Conservation (phyloP, 1,284 basidiomycete genomes). For the Nidula niveotomentosa region DNA sequence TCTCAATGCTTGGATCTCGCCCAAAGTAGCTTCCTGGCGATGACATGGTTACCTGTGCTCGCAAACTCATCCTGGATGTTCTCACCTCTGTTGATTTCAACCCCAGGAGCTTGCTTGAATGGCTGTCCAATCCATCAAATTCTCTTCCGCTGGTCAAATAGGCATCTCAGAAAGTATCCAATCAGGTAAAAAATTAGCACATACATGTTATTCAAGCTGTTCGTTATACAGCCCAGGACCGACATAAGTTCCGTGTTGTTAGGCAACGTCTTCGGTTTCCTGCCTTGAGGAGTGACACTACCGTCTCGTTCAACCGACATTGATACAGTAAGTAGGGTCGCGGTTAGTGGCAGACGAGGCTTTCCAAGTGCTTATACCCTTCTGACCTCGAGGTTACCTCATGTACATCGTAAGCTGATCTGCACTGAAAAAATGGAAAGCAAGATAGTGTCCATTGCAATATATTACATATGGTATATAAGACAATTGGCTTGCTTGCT, state of each 20-base stretch:
- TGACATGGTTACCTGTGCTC: too few relatives aligned
- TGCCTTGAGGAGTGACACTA: neutral
- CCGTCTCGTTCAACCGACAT: neutral
- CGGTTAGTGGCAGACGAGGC: too few relatives aligned
- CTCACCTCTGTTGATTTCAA: slow-evolving; percentile 11
- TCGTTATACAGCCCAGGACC: slow-evolving; percentile 4
- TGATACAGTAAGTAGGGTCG: neutral
- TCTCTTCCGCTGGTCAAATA: neutral
- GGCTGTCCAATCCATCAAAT: slow-evolving; percentile 9
- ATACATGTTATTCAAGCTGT: slow-evolving; percentile 10
- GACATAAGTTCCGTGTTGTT: slow-evolving; percentile 1
- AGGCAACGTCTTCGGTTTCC: neutral
- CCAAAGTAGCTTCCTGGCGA: slow-evolving; percentile 24
- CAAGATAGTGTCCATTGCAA: neutral
- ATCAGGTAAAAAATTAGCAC: neutral
- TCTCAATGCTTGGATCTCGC: slow-evolving; percentile 27
- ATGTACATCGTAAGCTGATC: too few relatives aligned
- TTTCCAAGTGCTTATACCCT: too few relatives aligned
- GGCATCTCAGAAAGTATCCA: neutral
- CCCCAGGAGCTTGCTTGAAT: slow-evolving; percentile 7
- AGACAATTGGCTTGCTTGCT: too few relatives aligned
- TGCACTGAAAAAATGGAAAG: too few relatives aligned
- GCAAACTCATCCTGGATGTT: neutral
- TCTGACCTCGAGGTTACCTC: too few relatives aligned
- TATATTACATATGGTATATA: neutral